Conservation (phyloP, 2,329 filamentous ascomycete species). For the Talaromyces sp. region DNA sequence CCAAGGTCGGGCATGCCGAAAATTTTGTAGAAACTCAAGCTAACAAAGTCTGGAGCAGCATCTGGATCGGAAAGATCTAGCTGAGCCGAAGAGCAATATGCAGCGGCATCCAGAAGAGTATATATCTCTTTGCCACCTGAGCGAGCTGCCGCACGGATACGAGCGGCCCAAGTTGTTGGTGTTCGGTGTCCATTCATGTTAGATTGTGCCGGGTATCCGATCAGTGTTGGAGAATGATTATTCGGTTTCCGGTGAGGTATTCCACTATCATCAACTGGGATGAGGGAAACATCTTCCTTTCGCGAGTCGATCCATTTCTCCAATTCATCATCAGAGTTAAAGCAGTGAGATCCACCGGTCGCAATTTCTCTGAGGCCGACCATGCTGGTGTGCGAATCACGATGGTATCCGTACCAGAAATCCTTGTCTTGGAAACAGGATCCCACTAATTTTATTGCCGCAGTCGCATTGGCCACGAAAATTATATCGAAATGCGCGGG, state of each 20-base stretch:
- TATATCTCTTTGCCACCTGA: constrained; percentile 42
- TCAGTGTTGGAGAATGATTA: constrained; percentile 37
- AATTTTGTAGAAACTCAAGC: constrained; percentile 89
- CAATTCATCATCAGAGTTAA: constrained; percentile 58
- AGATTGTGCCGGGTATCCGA: constrained; percentile 86
- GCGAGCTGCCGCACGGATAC: constrained; percentile 35
- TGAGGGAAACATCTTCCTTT: background rate
- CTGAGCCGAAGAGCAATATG: constrained; percentile 68
- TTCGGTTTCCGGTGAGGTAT: constrained; percentile 8
- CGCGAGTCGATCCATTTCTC: constrained; percentile 53
- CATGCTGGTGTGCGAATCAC: constrained; percentile 78
- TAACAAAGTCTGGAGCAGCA: constrained; percentile 72
- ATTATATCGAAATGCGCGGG: constrained; percentile 78
- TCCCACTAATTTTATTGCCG: constrained; percentile 77
- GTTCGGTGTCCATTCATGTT: constrained; percentile 81
- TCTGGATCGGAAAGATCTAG: constrained; percentile 61
- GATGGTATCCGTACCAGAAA: constrained; percentile 78
- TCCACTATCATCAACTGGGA: constrained; percentile 24
- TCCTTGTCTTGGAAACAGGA: constrained; percentile 64
- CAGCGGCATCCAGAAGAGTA: constrained; percentile 77
- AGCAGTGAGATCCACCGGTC: constrained; percentile 53
- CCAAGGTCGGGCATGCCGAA: constrained; percentile 94
- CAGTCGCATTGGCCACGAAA: constrained; percentile 88
- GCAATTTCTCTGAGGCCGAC: constrained; percentile 75
- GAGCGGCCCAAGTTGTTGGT: constrained; percentile 61